These are phyloP conservation scores for Nicotiana sylvestris DNA, from an alignment of 257 asterid species.

Conservation along the genomic window DNA sequence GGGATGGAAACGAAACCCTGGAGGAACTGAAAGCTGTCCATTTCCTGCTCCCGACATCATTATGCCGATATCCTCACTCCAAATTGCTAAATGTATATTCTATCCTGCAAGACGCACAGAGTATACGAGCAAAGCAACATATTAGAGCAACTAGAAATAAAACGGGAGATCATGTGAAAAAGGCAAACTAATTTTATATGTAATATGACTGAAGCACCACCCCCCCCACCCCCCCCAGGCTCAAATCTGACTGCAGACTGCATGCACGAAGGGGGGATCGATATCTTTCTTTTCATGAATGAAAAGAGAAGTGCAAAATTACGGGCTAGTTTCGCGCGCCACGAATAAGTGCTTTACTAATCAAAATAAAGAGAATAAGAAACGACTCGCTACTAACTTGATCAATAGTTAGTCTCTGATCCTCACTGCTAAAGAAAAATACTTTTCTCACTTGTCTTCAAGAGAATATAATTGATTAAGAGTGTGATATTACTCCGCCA, in stretches of 20 bases:
- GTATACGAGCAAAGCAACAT: no score
- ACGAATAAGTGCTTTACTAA: not conserved
- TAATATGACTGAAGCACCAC: not conserved
- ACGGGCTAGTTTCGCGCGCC: no score
- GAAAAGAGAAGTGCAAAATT: not conserved
- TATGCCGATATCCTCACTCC: not conserved
- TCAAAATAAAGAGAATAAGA: not conserved
- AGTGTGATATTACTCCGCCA: no score
- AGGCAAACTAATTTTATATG: not conserved
- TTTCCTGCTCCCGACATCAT: slow-evolving; percentile 29
- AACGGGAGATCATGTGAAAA: not conserved
- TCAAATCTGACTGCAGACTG: not conserved
- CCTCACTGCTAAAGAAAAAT: not conserved
- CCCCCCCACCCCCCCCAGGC: not conserved
- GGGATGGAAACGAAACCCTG: slow-evolving; percentile 85
- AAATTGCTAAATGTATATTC: not conserved
- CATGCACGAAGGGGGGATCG: not conserved
- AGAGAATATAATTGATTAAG: no score
- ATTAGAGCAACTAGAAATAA: not conserved
- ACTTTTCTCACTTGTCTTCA: no score
- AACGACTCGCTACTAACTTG: not conserved
- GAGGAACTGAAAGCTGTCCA: slow-evolving; percentile 61
- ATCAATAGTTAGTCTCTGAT: not conserved
- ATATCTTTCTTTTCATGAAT: not conserved
- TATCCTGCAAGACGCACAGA: slow-evolving; percentile 8